Evolutionary conservation across 2,329 filamentous ascomycete species (phyloP).

Genomic region (Colletotrichum sp.): DNA sequence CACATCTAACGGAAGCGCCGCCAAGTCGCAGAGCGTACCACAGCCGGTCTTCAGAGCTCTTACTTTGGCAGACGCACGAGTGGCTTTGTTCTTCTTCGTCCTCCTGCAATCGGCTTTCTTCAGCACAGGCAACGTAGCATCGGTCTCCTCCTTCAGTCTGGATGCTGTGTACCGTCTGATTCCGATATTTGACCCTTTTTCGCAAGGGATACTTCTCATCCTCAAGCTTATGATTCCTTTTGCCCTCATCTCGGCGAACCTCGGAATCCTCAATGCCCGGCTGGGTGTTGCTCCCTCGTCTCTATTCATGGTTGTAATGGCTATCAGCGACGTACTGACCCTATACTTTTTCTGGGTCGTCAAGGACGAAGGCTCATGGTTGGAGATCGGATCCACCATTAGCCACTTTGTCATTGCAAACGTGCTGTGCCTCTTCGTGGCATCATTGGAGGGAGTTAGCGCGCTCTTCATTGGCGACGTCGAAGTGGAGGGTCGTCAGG

Average conservation of each 20-base stretch:
- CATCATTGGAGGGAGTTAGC: constrained; percentile 83
- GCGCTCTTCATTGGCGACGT: constrained; percentile 83
- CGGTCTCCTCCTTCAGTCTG: constrained; percentile 89
- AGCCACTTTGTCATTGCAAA: constrained; percentile 95
- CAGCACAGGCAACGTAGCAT: constrained; percentile 94
- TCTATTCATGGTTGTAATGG: constrained; percentile 94
- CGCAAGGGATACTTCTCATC: constrained; percentile 84
- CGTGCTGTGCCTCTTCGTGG: constrained; percentile 87
- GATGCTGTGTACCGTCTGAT: constrained; percentile 88
- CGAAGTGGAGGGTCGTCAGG: constrained; percentile 53
- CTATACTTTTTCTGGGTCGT: constrained; percentile 98
- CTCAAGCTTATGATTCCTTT: constrained; percentile 95
- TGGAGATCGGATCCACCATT: constrained; percentile 97
- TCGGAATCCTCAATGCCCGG: constrained; percentile 89
- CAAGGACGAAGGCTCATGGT: constrained; percentile 93
- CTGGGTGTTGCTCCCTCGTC: constrained; percentile 86
- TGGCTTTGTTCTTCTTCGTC: constrained; percentile 93
- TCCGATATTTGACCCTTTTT: constrained; percentile 92
- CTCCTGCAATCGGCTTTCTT: constrained; percentile 96
- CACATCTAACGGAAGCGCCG: background rate
- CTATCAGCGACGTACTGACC: constrained; percentile 87
- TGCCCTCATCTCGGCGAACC: constrained; percentile 86
- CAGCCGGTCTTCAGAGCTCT: constrained; percentile 63
- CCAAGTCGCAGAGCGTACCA: background rate
- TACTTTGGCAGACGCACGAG: constrained; percentile 81